phyloP scores from a whole-genome alignment of 495 filamentous ascomycete species.

The Staphylotrichum longicolle region DNA sequence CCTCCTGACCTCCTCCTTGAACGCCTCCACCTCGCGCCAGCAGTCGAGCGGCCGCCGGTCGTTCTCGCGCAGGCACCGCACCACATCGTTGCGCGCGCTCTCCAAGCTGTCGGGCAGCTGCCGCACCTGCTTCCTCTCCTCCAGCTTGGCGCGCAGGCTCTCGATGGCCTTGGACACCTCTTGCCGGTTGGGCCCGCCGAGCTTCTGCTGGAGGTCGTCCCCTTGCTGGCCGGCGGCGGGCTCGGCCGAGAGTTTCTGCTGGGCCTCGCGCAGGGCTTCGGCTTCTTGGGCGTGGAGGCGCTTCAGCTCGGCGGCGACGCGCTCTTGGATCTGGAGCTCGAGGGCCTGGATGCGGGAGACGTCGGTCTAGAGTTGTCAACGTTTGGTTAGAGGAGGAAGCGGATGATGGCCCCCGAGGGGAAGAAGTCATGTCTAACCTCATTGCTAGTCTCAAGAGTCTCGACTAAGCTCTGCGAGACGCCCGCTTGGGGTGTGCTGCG shows the following conservation, averaged over 20 bases:
- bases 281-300: conserved; percentile 61
- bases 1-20: conserved; percentile 80
- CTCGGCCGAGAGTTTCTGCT: conserved; percentile 54
- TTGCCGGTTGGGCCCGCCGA: conserved; percentile 29
- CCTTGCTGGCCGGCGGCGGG: conserved; percentile 7
- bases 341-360: conserved; percentile 75
- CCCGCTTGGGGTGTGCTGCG: conserved; percentile 75
- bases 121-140: conserved; percentile 68
- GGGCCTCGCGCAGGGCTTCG: conserved; percentile 59
- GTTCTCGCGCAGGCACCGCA: conserved; percentile 78
- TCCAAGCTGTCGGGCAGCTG: conserved; percentile 61
- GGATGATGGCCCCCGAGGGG: conserved; percentile 12
- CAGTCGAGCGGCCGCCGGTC: conserved; percentile 91
- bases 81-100: conserved; percentile 71
- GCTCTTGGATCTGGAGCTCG: conserved; percentile 85
- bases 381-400: conserved; percentile 5
- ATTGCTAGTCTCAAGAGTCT: conserved; percentile 74
- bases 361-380: conserved; percentile 61
- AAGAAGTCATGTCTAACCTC: conserved; percentile 59
- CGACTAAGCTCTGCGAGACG: conserved; percentile 80
- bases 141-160: conserved; percentile 68
- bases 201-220: conserved; percentile 19
- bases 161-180: conserved; percentile 44
- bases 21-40: conserved; percentile 89
- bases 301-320: conserved; percentile 80